Conservation (phyloP, 192 early-diverging fungal species). For the Lobosporangium transversale region DNA sequence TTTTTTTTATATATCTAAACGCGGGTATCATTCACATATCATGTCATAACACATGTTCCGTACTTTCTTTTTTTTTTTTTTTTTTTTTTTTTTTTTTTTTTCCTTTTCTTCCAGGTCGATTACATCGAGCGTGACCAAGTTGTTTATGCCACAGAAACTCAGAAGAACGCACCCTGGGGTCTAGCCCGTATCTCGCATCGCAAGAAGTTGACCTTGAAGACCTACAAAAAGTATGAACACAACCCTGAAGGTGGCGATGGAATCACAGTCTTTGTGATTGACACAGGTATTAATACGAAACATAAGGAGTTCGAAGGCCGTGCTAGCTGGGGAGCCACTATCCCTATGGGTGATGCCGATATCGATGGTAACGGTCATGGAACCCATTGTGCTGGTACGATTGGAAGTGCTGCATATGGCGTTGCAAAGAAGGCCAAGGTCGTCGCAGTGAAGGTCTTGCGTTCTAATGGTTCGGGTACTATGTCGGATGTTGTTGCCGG, state of each 20-base stretch:
- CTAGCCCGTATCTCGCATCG: constrained; percentile 86
- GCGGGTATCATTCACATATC: too few relatives aligned
- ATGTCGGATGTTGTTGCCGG: constrained; percentile 74
- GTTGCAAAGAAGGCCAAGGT: constrained; percentile 87
- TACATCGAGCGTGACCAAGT: constrained; percentile 86
- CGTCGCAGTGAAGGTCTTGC: constrained; percentile 94
- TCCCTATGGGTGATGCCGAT: constrained; percentile 71
- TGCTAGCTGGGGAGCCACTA: constrained; percentile 83
- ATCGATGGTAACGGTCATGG: constrained; percentile 84
- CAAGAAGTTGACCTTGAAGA: constrained; percentile 63
- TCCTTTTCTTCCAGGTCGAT: constrained; percentile 62
- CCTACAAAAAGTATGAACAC: constrained; percentile 79
- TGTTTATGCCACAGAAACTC: constrained; percentile 73
- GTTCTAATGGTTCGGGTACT: constrained; percentile 85
- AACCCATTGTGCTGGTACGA: constrained; percentile 91
- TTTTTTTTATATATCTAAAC: too few relatives aligned
- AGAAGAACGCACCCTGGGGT: constrained; percentile 87
- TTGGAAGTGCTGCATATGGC: constrained; percentile 84
- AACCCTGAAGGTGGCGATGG: constrained; percentile 77
- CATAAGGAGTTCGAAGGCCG: constrained; percentile 94
- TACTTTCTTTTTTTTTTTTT: too few relatives aligned
- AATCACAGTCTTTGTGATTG: constrained; percentile 94
- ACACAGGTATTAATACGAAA: constrained; percentile 87
- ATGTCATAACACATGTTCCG: too few relatives aligned
- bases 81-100: constrained; percentile 5